These are phyloP conservation scores for Pythium oligandrum DNA, from an alignment of 352 stramenopile species.

Conservation along the genomic window DNA sequence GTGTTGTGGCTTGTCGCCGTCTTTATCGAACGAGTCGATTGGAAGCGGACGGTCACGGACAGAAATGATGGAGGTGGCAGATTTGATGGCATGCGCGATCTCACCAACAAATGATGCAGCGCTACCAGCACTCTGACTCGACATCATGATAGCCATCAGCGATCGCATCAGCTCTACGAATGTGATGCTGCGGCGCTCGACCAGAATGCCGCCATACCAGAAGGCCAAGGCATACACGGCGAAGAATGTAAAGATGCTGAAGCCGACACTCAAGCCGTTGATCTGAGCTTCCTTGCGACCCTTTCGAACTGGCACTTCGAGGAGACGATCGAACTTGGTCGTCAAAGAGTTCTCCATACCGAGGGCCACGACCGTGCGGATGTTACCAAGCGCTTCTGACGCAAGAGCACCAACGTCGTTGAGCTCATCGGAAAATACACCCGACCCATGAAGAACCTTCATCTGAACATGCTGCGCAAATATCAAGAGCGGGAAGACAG, in stretches of 20 bases:
- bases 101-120: slow-evolving; percentile 7
- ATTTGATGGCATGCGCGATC: slow-evolving; percentile 5
- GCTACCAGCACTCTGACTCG: slow-evolving; percentile 15
- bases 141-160: slow-evolving; percentile 38
- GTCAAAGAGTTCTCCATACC: slow-evolving; percentile 16
- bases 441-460: slow-evolving; percentile 9
- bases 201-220: no score
- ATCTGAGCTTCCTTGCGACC: slow-evolving; percentile 11
- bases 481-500: slow-evolving; percentile 42
- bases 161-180: slow-evolving; percentile 29
- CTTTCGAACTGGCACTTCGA: slow-evolving; percentile 17
- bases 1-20: background rate
- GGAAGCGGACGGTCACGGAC: slow-evolving; percentile 3
- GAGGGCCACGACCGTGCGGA: slow-evolving; percentile 25
- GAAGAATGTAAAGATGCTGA: slow-evolving; percentile 37
- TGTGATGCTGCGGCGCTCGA: slow-evolving; percentile 29
- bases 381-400: slow-evolving; percentile 25
- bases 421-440: slow-evolving; percentile 6
- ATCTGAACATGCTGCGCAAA: slow-evolving; percentile 11
- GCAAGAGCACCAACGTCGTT: slow-evolving; percentile 23
- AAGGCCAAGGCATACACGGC: slow-evolving; percentile 29
- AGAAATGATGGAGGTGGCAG: slow-evolving; percentile 10
- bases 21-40: slow-evolving; percentile 11
- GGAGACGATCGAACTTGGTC: slow-evolving; percentile 10
- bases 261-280: slow-evolving; percentile 60